phyloP scores from a whole-genome alignment of 768 basidiomycete genomes.

The Daedaleopsis sinensis region DNA sequence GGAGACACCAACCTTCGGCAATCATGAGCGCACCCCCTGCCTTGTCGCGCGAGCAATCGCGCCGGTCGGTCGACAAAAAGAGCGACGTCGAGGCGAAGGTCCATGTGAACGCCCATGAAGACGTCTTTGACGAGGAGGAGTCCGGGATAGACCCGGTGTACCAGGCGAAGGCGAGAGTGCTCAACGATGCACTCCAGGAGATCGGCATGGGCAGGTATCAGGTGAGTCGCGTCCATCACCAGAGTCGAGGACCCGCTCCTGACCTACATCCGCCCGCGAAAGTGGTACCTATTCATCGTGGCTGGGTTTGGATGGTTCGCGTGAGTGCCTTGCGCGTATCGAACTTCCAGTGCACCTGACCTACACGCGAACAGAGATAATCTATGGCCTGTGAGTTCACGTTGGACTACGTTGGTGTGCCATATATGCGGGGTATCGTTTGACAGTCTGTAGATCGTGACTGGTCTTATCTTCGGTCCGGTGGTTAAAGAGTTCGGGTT shows the following conservation, averaged over 20 bases:
- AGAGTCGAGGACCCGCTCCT: not conserved
- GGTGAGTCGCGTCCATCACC: slow-evolving; percentile 31
- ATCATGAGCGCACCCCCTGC: not conserved
- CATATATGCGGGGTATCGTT: not conserved
- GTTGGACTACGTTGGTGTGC: no score
- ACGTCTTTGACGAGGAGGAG: slow-evolving; percentile 40
- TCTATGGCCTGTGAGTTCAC: slow-evolving; percentile 62
- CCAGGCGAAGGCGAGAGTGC: slow-evolving; percentile 48
- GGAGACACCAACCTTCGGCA: not conserved
- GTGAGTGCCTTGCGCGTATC: slow-evolving; percentile 40
- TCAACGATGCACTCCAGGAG: slow-evolving; percentile 51
- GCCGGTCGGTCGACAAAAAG: not conserved
- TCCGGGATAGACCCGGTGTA: slow-evolving; percentile 46
- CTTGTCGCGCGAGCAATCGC: not conserved
- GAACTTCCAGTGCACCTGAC: not conserved
- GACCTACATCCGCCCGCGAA: not conserved
- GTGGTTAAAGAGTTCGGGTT: slow-evolving; percentile 68
- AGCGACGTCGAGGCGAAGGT: slow-evolving; percentile 1
- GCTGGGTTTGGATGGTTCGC: slow-evolving; percentile 78
- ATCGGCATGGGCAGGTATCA: slow-evolving; percentile 63
- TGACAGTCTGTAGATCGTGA: slow-evolving; percentile 49
- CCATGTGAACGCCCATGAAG: slow-evolving; percentile 22
- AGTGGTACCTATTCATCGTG: slow-evolving; percentile 67
- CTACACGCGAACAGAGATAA: slow-evolving; percentile 52
- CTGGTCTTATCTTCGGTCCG: slow-evolving; percentile 64